Evolutionary conservation across 2,329 filamentous ascomycete species (phyloP).

Genomic region (Rhinocladiella mackenziei): DNA sequence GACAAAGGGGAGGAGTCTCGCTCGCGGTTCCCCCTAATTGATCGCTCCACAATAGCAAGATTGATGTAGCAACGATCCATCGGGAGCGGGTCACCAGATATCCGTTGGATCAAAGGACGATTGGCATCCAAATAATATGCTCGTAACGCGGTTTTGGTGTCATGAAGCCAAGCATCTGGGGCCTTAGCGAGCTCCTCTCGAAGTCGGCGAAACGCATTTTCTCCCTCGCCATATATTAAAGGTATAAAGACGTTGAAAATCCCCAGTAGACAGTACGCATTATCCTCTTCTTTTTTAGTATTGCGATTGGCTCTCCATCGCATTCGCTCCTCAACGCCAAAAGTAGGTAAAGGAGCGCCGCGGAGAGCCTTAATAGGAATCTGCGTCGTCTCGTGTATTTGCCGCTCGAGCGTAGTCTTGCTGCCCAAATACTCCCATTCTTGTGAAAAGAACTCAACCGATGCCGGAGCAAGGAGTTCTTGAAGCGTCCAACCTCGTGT

Average conservation of each 20-base stretch:
- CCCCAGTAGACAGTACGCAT: slow-evolving; percentile 44
- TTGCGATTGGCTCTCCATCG: slow-evolving; percentile 37
- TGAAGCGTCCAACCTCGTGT: no score
- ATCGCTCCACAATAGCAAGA: no score
- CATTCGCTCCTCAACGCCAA: slow-evolving; percentile 34
- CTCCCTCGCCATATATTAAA: slow-evolving; percentile 39
- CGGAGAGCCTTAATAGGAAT: slow-evolving; percentile 28
- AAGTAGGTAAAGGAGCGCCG: slow-evolving; percentile 21
- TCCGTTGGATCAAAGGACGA: no score
- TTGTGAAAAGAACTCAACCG: slow-evolving; percentile 16
- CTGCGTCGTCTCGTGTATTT: slow-evolving; percentile 29
- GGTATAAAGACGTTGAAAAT: slow-evolving; percentile 45
- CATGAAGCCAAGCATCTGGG: no score
- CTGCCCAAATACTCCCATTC: slow-evolving; percentile 7
- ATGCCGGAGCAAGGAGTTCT: slow-evolving; percentile 12
- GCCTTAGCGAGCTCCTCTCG: no score
- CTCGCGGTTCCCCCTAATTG: no score
- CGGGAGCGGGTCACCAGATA: no score
- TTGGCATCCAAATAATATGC: no score
- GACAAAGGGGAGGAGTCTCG: no score
- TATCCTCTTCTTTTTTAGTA: slow-evolving; percentile 40
- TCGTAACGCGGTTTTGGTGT: no score
- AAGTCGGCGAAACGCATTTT: slow-evolving; percentile 10
- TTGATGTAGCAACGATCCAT: no score
- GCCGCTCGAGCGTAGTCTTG: slow-evolving; percentile 24